Evolutionary conservation across 768 basidiomycete species (phyloP), one percentile per base, ranked within the genome.

Genomic region (Boletus fagicola): DNA sequence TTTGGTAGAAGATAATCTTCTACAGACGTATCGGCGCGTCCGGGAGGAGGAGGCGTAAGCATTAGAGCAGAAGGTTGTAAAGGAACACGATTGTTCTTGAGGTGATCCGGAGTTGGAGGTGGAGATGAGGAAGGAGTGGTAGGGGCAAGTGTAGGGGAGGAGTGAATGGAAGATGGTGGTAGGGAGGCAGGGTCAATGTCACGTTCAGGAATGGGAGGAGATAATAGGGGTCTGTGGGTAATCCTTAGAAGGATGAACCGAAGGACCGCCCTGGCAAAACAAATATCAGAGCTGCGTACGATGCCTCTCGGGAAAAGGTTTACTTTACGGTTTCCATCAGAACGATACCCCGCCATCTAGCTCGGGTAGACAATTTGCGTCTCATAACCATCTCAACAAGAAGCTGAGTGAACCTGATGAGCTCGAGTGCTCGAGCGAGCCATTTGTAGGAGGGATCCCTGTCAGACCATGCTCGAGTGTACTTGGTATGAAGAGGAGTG

Each of bases 321-420:
- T 67, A 96, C 94, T 99, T 99, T 72, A 94, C 72, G 42, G 79
- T 68, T 72, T 99, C 96, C 36, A 98, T 75, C 31, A 86, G 60
- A 51, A 96, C 70, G 48, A 98, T 81, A 22, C 84, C 80, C 60
- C 88, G 80, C 92, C 93, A 96, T 59, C 85, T 80, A 44, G 74
- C 76, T 62, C 81, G 81, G 44, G 78, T 71, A 0, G 90, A 86
- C 6, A 83, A 78, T 66, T 84, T 90, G 65, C 93, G 80, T 53
- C 83, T 80, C 61, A 93, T 76, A 22, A 83, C 78, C 96, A 98
- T 98, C 75, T 98, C 96, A 49, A 95, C 66, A 28, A 98, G 76
- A 45, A 98, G 82, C 69, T 97, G 87, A 15, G 87, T 80, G 71
- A 88, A 94, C 43, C 84, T 83, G 60, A 94, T 79, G 36, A 93